A percentile compares a stretch with the other conserved stretches of the same genome.
These are phyloP conservation scores for Yarrowia sp. DNA, from an alignment of 805 yeast genomes.

Conservation along the genomic window DNA sequence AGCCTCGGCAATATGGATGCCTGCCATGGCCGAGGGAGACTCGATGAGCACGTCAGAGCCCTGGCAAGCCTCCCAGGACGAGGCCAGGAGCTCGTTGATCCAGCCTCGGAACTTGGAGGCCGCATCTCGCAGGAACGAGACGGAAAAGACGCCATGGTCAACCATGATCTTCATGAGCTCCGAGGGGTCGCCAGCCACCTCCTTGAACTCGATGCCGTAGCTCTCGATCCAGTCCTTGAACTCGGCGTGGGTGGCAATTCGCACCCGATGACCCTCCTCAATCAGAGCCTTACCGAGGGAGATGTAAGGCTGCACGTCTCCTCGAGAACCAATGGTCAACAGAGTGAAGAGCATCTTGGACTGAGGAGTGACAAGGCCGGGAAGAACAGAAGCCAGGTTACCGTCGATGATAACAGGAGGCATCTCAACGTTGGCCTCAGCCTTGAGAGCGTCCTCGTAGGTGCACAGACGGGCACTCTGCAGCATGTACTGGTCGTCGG, in stretches of 20 bases:
- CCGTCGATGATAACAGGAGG: slow-evolving; percentile 41
- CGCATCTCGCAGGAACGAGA: slow-evolving; percentile 83
- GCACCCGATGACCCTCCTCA: slow-evolving; percentile 82
- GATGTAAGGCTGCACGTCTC: slow-evolving; percentile 96
- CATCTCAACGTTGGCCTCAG: slow-evolving; percentile 41
- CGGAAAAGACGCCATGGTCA: slow-evolving; percentile 84
- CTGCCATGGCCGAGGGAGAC: slow-evolving; percentile 96
- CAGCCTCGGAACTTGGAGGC: slow-evolving; percentile 78
- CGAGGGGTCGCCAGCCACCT: slow-evolving; percentile 91
- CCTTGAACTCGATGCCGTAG: slow-evolving; percentile 72
- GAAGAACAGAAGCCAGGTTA: slow-evolving; percentile 11
- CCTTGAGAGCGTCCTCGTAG: slow-evolving; percentile 66
- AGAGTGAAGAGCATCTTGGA: slow-evolving; percentile 62
- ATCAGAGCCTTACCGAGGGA: slow-evolving; percentile 82
- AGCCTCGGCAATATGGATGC: slow-evolving; percentile 94
- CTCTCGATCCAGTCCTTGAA: slow-evolving; percentile 75
- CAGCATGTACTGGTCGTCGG: slow-evolving; percentile 42
- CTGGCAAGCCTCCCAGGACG: slow-evolving; percentile 90
- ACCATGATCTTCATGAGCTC: slow-evolving; percentile 93
- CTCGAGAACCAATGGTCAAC: slow-evolving; percentile 91
- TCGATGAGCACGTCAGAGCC: slow-evolving; percentile 82
- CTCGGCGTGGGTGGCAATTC: slow-evolving; percentile 85
- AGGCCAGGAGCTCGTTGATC: slow-evolving; percentile 72
- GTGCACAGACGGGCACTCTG: slow-evolving; percentile 68
- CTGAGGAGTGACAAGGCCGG: slow-evolving; percentile 21